Base-by-base conservation (phyloP, 139 green algal species). In the Desmodesmus armatus region DNA sequence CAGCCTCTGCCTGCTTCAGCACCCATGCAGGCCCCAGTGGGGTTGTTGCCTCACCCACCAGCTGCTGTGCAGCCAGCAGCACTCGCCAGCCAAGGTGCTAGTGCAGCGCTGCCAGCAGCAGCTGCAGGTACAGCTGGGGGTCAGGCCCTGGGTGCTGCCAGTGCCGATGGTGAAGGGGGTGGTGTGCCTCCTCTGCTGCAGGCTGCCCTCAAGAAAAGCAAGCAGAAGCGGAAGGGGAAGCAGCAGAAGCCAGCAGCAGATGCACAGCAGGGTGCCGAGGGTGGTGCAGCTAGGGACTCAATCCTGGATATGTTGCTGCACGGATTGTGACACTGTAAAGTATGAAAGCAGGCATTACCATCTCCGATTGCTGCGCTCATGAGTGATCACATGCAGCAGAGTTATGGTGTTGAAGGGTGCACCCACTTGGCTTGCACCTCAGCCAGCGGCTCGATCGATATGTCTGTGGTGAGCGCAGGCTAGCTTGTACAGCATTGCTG, bases 231-330 rank as follows among this genome's bases (percentile, higher is more conserved):
- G n/a, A 31, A 47, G 29, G 1, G 29, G 6, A 13, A 44, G 17
- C 63, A 72, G 63, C 27, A 63, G 21, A 31, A n/a, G 7, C 71
- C 33, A 80, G 19, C 31, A 39, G 31, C 15, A 25, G 2, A 0
- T 27, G 17, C 1, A 25, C 23, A 58, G 6, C 27, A 17, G 7
- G 3, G 21, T 55, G 69, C 39, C 23, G 40, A 6, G 31, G 69
- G 19, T 55, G 23, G 39, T 77, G 31, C 31, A 37, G 17, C 73
- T 43, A 39, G 74, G 3, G 76, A 82, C 55, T 55, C 76, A 15
- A 71, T 82, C 27, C 21, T 82, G 7, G 39, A 72, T 27, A 71
- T 82, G 53, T 25, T 82, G 25, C 55, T 82, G 9, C 55, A 37
- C 7, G 55, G 37, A 2, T 66, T 82, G 55, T 82, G 35, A 80